Conservation (phyloP, 139 green algal genomes). For the Eudorina sp. region DNA sequence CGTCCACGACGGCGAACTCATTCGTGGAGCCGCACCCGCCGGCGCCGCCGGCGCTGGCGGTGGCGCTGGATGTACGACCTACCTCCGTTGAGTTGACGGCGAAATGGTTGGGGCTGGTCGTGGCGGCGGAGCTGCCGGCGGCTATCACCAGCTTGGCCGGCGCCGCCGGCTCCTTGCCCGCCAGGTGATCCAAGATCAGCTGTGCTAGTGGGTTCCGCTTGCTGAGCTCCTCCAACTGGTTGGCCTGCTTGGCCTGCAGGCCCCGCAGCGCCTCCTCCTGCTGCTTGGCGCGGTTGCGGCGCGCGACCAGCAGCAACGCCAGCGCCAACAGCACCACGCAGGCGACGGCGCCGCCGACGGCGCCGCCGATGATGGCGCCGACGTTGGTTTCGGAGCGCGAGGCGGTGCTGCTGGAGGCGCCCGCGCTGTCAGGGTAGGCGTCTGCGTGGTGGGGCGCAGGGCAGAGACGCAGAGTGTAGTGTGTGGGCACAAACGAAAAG, state of each 20-base stretch:
- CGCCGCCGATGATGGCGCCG: conserved; percentile 8
- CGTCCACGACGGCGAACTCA: no score
- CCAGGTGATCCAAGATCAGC: conserved; percentile 42
- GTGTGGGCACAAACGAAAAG: no score
- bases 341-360: not conserved
- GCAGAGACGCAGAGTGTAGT: no score
- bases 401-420: not conserved
- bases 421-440: not conserved
- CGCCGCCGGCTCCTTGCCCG: conserved; percentile 12
- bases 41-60: not conserved
- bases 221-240: conserved; percentile 32
- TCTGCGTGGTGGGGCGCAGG: not conserved
- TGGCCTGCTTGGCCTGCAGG: conserved; percentile 13
- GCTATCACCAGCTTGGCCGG: not conserved
- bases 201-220: conserved; percentile 37
- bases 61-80: not conserved
- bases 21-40: not conserved
- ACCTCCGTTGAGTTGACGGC: not conserved
- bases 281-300: not conserved
- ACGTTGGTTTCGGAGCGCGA: not conserved
- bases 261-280: not conserved
- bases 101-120: not conserved
- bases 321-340: not conserved
- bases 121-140: not conserved
- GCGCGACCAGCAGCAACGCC: not conserved